Conservation (phyloP, 1,284 basidiomycete genomes). For the Bothia castanella region DNA sequence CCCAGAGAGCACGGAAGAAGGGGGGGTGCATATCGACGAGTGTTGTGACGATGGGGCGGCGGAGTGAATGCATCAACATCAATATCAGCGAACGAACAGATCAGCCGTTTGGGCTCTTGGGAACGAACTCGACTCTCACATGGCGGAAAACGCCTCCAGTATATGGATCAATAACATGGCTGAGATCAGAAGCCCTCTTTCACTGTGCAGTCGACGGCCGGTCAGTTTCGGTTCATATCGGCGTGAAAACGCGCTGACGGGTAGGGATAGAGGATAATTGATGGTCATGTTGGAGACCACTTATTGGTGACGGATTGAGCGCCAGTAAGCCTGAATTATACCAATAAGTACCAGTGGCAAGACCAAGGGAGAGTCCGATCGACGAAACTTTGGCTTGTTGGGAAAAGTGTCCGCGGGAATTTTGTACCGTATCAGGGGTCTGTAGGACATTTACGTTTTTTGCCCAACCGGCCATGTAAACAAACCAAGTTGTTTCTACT, state of each 20-base stretch:
- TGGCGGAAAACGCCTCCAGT: slow-evolving; percentile 81
- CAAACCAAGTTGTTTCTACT: too few relatives aligned
- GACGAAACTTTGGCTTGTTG: background rate
- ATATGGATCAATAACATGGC: slow-evolving; percentile 77
- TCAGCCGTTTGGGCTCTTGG: background rate
- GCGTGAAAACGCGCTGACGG: slow-evolving; percentile 34
- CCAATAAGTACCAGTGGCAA: slow-evolving; percentile 37
- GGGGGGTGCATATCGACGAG: slow-evolving; percentile 88
- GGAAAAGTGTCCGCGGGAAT: too few relatives aligned
- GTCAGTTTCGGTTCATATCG: background rate
- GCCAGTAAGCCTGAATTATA: slow-evolving; percentile 50
- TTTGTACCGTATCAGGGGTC: too few relatives aligned
- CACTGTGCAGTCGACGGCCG: slow-evolving; percentile 46
- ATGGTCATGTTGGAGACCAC: slow-evolving; percentile 56
- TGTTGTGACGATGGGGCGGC: slow-evolving; percentile 82
- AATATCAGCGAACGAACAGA: too few relatives aligned
- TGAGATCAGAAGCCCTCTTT: slow-evolving; percentile 84
- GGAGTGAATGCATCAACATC: slow-evolving; percentile 40
- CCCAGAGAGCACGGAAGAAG: slow-evolving; percentile 90
- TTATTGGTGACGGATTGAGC: slow-evolving; percentile 39
- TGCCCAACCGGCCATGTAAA: too few relatives aligned
- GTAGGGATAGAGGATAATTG: slow-evolving; percentile 69
- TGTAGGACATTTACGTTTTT: too few relatives aligned
- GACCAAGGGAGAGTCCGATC: slow-evolving; percentile 17
- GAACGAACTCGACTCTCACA: slow-evolving; percentile 44